Conservation (phyloP, 768 basidiomycete genomes). For the Panellus pusillus region DNA sequence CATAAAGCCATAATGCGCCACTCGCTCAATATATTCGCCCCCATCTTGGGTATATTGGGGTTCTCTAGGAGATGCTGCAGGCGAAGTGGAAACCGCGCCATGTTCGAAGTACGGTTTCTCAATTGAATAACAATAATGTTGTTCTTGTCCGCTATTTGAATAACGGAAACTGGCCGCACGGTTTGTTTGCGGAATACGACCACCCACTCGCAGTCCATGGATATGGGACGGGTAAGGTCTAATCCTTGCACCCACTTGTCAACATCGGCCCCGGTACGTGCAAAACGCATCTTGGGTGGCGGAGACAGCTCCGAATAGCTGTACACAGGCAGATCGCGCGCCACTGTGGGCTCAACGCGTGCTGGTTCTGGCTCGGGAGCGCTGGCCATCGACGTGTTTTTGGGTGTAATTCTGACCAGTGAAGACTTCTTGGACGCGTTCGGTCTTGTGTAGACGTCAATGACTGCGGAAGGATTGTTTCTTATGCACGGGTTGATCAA, state of each 20-base stretch:
- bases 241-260: constrained; percentile 13
- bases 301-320: constrained; percentile 5
- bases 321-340: constrained; percentile 7
- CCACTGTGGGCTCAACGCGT: not conserved
- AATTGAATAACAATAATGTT: constrained; percentile 15
- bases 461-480: not conserved
- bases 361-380: not conserved
- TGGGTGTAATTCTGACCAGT: not conserved
- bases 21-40: constrained; percentile 20
- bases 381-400: not conserved
- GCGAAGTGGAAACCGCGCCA: constrained; percentile 8
- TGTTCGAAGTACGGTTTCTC: not conserved
- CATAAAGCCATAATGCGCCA: not conserved
- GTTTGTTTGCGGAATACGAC: constrained; percentile 4
- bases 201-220: constrained; percentile 19
- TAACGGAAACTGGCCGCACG: constrained; percentile 11
- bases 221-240: constrained; percentile 6
- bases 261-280: constrained; percentile 10
- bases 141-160: constrained; percentile 17
- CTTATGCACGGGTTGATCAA: not conserved
- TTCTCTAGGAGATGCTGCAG: constrained; percentile 16
- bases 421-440: too few species aligned
- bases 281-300: constrained; percentile 8
- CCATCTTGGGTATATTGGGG: constrained; percentile 13
- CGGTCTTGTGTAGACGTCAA: too few species aligned